Evolutionary conservation across 768 basidiomycete genomes (phyloP).

Genomic region (Cubamyces sp.): DNA sequence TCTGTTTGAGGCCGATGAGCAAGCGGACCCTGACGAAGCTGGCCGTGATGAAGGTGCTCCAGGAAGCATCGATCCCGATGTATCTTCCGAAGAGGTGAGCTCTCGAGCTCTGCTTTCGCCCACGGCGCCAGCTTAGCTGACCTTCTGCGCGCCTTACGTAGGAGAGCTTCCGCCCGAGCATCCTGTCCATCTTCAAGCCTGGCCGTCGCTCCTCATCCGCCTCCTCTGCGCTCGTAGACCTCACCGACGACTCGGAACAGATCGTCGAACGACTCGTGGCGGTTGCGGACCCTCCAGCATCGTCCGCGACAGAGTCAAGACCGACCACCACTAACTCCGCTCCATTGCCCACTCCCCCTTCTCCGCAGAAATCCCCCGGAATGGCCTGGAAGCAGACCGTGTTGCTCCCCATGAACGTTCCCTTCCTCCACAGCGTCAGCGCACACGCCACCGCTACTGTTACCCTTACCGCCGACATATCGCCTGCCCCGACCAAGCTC

Average conservation of each 20-base stretch:
- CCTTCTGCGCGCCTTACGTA: not conserved
- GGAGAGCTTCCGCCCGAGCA: constrained; percentile 27
- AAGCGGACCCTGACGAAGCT: constrained; percentile 13
- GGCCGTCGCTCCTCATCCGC: constrained; percentile 23
- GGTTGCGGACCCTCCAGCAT: constrained; percentile 17
- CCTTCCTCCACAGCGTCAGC: constrained; percentile 14
- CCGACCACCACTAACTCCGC: constrained; percentile 18
- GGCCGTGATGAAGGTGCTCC: constrained; percentile 3
- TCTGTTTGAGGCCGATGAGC: constrained; percentile 20
- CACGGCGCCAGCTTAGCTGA: constrained; percentile 18
- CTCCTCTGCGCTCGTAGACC: constrained; percentile 21
- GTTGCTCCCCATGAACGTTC: constrained; percentile 25
- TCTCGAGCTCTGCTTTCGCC: constrained; percentile 14
- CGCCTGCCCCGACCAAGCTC: constrained; percentile 26
- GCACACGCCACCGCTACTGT: constrained; percentile 9
- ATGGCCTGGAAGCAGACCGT: constrained; percentile 33
- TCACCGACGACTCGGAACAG: constrained; percentile 28
- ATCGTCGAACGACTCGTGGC: constrained; percentile 32
- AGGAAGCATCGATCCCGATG: constrained; percentile 20
- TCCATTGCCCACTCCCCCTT: constrained; percentile 5
- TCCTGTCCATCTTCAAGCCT: constrained; percentile 21
- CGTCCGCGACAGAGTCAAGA: constrained; percentile 13
- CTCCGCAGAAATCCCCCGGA: constrained; percentile 29
- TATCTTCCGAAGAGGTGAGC: constrained; percentile 28
- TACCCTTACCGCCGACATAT: constrained; percentile 26